phyloP scores from a whole-genome alignment of 805 yeast genomes.

The Nakazawaea ernobii region DNA sequence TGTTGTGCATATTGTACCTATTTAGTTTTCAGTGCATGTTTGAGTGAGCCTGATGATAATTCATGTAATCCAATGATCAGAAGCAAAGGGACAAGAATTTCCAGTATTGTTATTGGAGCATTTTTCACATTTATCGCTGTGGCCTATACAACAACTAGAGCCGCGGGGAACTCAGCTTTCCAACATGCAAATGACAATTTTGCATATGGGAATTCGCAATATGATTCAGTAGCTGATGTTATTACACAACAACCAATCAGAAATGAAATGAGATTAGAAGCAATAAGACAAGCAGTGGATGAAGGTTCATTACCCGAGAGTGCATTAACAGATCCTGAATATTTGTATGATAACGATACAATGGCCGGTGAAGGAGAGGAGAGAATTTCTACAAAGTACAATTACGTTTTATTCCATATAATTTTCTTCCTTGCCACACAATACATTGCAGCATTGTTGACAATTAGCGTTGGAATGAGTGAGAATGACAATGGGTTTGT shows the following conservation, averaged over 20 bases:
- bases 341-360: conserved; percentile 45
- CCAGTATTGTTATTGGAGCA: conserved; percentile 85
- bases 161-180: conserved; percentile 78
- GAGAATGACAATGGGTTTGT: conserved; percentile 79
- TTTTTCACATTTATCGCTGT: conserved; percentile 90
- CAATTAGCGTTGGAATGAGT: conserved; percentile 85
- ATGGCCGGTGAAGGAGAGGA: conserved; percentile 55
- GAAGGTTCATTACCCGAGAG: conserved; percentile 93
- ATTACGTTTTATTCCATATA: conserved; percentile 81
- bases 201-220: conserved; percentile 30
- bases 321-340: conserved; percentile 70
- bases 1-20: conserved; percentile 92
- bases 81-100: conserved; percentile 83
- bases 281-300: conserved; percentile 90
- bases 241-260: conserved; percentile 46
- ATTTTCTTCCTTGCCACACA: conserved; percentile 94
- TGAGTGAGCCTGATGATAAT: conserved; percentile 94
- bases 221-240: conserved; percentile 36
- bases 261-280: conserved; percentile 77
- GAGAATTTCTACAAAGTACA: conserved; percentile 62
- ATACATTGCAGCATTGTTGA: conserved; percentile 89
- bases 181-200: conserved; percentile 28
- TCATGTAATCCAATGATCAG: conserved; percentile 88
- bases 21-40: conserved; percentile 84
- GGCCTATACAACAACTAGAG: conserved; percentile 95